Evolutionary conservation across 169 alveolate genomes (phyloP), one percentile per base, ranked within the genome.

Genomic region (Cryptosporidium viatorum): DNA sequence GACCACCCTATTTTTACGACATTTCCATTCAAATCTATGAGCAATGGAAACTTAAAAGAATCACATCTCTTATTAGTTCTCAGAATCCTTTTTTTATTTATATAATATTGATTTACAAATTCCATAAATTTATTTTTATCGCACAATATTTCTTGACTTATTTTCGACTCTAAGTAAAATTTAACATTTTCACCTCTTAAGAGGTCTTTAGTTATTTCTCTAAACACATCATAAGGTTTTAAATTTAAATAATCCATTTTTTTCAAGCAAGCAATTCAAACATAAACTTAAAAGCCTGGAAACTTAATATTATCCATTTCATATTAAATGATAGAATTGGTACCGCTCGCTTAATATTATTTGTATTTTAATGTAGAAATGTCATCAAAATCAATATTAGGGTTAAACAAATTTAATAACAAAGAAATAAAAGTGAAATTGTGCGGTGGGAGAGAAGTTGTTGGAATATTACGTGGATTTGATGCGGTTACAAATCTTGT

Each of bases 401-500:
- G 75, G 23, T 59, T 80, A 21, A 80, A 23, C 51, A 80, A 80
- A 23, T 80, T 80, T 18, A 59, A 62, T 80, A 80, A 80, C 50
- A 80, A 80, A 16, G 89, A 80, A 37, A 80, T 80, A 4, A 80
- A 50, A 26, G 89, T 80, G 26, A 80, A 80, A 29, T 33, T 80
- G n/a, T 80, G 89, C 67, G 98, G 96, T 91, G 97, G 98, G 29
- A 86, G 98, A 51, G 91, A 95, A 33, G 95, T 96, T 26, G 94
- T 95, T 69, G 98, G 98, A 35, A 86, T 93, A 31, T 70, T 96
- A 69, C 93, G 94, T 86, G 98, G 97, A 16, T 96, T 96, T 91
- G 98, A 96, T 80, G 98, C 95, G 41, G 91, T 95, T 18, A 95
- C 97, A 48, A 96, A 96, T 73, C 75, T 96, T 69, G 95, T 96